Evolutionary conservation across 169 alveolate species (phyloP).

Genomic region (Neospora caninum): DNA sequence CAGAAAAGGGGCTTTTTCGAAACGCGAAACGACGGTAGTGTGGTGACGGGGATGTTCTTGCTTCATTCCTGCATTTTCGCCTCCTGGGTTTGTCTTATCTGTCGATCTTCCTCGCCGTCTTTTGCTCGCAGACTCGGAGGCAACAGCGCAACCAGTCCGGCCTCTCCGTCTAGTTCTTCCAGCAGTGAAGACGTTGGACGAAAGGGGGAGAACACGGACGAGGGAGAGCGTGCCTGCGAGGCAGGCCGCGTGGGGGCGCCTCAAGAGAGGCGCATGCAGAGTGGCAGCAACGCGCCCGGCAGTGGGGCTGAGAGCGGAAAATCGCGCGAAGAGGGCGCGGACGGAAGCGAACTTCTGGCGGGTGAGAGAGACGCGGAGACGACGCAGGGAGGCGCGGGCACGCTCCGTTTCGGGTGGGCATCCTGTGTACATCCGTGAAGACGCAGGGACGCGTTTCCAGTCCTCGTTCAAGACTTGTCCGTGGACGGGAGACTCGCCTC

Average conservation of each 20-base stretch:
- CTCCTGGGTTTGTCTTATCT: too few relatives aligned
- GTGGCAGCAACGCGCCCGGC: background rate
- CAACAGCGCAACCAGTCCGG: background rate
- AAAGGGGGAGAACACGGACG: background rate
- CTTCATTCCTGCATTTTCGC: too few relatives aligned
- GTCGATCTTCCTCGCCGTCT: too few relatives aligned
- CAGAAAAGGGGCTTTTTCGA: too few relatives aligned
- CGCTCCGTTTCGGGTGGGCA: too few relatives aligned
- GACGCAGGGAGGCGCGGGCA: background rate
- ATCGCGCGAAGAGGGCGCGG: background rate
- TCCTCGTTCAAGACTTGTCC: too few relatives aligned
- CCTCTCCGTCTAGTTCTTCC: background rate
- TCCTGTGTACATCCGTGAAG: too few relatives aligned
- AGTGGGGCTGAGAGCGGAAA: background rate
- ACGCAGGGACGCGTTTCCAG: too few relatives aligned
- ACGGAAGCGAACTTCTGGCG: background rate
- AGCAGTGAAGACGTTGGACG: background rate
- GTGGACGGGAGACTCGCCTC: too few relatives aligned
- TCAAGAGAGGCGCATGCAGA: background rate
- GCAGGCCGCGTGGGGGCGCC: background rate
- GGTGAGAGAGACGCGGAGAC: background rate
- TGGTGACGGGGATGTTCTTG: too few relatives aligned
- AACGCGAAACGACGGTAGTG: too few relatives aligned
- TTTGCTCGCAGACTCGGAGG: background rate
- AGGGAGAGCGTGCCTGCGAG: background rate